Percentiles rank a stretch among this genome's conserved stretches.
Evolutionary conservation across 225 moss, liverwort and hornwort species (phyloP).

Genomic region (Polytrichum formosum): DNA sequence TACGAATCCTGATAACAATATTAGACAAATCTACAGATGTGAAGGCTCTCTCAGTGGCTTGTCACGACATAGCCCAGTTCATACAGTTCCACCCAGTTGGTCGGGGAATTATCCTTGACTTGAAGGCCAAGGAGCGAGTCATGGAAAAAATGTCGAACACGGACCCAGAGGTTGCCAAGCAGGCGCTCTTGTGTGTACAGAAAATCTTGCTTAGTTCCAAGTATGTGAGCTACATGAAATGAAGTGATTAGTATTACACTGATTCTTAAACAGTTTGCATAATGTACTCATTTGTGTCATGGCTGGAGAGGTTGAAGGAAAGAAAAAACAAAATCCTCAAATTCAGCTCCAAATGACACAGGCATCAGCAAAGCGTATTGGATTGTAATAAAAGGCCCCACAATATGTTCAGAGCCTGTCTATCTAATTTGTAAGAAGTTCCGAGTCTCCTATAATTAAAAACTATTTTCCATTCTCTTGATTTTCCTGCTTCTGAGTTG

Average conservation of each 20-base stretch:
- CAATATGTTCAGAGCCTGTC: no score
- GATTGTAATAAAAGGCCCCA: no score
- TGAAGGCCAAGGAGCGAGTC: conserved; percentile 55
- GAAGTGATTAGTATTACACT: not conserved
- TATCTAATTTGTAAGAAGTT: no score
- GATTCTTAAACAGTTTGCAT: no score
- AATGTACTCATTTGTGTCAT: no score
- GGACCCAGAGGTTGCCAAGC: conserved; percentile 53
- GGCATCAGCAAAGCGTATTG: no score
- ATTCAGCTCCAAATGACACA: no score
- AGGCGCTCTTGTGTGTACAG: conserved; percentile 62
- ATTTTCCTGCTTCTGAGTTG: no score
- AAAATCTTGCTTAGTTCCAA: conserved; percentile 66
- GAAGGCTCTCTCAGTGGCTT: conserved; percentile 52
- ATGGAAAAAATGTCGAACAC: conserved; percentile 50
- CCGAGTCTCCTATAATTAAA: no score
- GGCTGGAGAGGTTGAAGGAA: no score
- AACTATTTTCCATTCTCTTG: no score
- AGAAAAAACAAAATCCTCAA: no score
- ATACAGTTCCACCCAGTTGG: conserved; percentile 58
- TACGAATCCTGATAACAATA: conserved; percentile 48
- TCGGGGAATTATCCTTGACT: conserved; percentile 47
- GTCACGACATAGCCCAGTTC: conserved; percentile 52
- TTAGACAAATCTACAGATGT: conserved; percentile 41
- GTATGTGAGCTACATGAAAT: conserved; percentile 62